A percentile compares a stretch with the other conserved stretches of the same genome.
Conservation (phyloP, 2,329 filamentous ascomycete genomes). For the Colletotrichum sp. region DNA sequence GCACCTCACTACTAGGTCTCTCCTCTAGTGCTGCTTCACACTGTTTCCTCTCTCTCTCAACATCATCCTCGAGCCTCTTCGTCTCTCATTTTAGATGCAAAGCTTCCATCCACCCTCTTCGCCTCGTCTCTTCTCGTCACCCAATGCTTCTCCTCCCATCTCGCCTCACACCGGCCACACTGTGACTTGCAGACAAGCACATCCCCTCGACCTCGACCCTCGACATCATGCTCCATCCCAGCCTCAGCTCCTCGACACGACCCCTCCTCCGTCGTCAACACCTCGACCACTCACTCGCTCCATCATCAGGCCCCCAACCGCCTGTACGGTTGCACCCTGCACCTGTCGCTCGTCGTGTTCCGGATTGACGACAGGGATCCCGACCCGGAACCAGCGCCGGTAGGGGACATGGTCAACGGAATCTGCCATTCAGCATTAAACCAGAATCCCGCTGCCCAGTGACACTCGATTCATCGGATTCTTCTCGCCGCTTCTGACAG, state of each 20-base stretch:
- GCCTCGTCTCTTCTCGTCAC: background rate
- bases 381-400: background rate
- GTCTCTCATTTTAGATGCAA: background rate
- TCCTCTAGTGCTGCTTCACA: background rate
- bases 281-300: background rate
- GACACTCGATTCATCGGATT: background rate
- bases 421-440: background rate
- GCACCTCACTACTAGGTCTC: background rate
- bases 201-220: background rate
- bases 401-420: background rate
- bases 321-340: constrained; percentile 13
- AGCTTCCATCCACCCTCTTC: background rate
- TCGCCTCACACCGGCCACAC: background rate
- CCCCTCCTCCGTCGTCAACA: background rate
- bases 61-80: background rate
- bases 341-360: constrained; percentile 14
- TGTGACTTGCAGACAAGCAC: background rate
- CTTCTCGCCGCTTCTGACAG: background rate
- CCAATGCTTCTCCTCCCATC: background rate
- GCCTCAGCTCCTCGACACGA: background rate
- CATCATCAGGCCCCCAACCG: background rate
- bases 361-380: constrained; percentile 19
- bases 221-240: background rate
- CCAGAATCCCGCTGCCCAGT: background rate
- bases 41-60: background rate